These are phyloP conservation scores for Przewalskia tangutica DNA, from an alignment of 257 asterid genomes.

Conservation along the genomic window DNA sequence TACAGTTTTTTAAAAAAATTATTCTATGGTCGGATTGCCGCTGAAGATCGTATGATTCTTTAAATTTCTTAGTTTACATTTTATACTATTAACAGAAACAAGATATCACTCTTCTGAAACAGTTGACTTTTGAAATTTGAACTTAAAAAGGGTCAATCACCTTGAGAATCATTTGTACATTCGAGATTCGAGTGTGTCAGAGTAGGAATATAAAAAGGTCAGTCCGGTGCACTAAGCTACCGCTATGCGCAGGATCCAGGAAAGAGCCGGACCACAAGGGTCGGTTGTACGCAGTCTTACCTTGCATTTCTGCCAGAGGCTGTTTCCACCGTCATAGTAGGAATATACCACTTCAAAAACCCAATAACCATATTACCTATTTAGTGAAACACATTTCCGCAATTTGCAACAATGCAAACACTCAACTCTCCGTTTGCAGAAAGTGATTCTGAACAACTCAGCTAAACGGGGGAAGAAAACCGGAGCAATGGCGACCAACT, in stretches of 20 bases:
- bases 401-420: background rate
- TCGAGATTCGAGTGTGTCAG: background rate
- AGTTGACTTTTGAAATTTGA: background rate
- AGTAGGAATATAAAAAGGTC: background rate
- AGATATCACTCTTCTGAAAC: background rate
- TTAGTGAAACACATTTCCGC: background rate
- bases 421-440: background rate
- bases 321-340: background rate
- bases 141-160: background rate
- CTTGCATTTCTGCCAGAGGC: too few species aligned
- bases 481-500: background rate
- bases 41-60: background rate
- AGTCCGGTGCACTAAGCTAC: too few species aligned
- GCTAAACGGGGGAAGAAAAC: background rate
- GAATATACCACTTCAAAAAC: background rate
- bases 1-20: too few species aligned
- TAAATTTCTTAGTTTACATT: background rate
- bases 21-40: too few species aligned
- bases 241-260: too few species aligned
- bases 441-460: background rate
- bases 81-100: background rate
- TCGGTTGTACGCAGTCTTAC: too few species aligned
- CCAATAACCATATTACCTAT: background rate
- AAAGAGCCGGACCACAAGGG: too few species aligned
- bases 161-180: background rate